These are phyloP conservation scores for Lasiosphaeria miniovina DNA, from an alignment of 495 filamentous ascomycete genomes.

Conservation along the genomic window DNA sequence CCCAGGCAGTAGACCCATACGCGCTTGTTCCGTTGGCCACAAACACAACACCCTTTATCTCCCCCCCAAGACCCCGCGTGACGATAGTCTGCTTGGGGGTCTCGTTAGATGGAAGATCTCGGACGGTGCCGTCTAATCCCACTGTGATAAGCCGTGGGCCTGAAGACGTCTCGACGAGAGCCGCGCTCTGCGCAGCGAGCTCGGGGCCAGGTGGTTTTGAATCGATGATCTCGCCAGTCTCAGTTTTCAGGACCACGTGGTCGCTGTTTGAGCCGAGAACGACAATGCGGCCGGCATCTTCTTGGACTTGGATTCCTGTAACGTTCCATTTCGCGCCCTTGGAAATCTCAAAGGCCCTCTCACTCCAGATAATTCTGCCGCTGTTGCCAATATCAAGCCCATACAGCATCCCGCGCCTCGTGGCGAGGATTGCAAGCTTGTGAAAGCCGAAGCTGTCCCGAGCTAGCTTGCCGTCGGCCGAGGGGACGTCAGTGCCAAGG, in stretches of 20 bases:
- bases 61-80: constrained; percentile 56
- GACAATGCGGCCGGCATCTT: constrained; percentile 51
- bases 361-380: constrained; percentile 72
- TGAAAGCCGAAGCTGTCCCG: constrained; percentile 84
- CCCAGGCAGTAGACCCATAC: constrained; percentile 62
- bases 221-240: constrained; percentile 55
- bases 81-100: constrained; percentile 55
- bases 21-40: constrained; percentile 40
- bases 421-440: constrained; percentile 79
- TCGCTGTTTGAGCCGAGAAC: constrained; percentile 59
- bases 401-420: constrained; percentile 72
- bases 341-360: constrained; percentile 55
- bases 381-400: constrained; percentile 73
- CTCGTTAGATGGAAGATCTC: constrained; percentile 33
- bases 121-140: constrained; percentile 43
- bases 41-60: constrained; percentile 60
- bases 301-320: constrained; percentile 60
- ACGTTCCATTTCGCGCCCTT: constrained; percentile 60
- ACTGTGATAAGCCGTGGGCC: constrained; percentile 50
- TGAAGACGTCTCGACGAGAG: constrained; percentile 48
- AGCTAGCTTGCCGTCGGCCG: constrained; percentile 50
- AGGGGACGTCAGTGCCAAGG: constrained; percentile 49
- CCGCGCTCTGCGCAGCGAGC: constrained; percentile 42
- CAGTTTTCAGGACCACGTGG: constrained; percentile 52
- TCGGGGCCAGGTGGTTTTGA: constrained; percentile 35